phyloP scores from a whole-genome alignment of 169 alveolate species.

The Plasmodium berghei region DNA sequence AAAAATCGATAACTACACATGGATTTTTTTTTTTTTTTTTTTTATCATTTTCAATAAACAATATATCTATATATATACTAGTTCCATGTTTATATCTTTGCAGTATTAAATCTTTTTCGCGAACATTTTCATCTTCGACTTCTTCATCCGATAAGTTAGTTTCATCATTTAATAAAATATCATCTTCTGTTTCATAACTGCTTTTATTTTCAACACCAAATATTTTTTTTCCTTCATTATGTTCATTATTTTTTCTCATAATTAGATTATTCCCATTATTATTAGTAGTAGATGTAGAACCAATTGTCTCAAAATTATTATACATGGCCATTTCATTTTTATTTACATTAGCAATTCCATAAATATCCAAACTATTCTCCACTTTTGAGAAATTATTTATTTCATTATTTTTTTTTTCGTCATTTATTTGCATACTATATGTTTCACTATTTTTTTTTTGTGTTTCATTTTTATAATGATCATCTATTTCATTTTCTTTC shows the following conservation, averaged over 20 bases:
- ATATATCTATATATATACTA: slow-evolving; percentile 17
- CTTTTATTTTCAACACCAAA: slow-evolving; percentile 33
- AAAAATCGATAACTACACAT: slow-evolving; percentile 80
- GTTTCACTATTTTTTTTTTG: not conserved
- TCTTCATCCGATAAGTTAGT: slow-evolving; percentile 47
- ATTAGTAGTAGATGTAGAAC: not conserved
- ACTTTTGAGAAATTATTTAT: slow-evolving; percentile 19
- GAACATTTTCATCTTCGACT: slow-evolving; percentile 65
- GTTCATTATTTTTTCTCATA: slow-evolving; percentile 23
- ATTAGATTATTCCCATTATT: not conserved
- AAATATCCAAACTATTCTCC: slow-evolving; percentile 21
- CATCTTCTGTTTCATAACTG: slow-evolving; percentile 48
- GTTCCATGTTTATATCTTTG: slow-evolving; percentile 75
- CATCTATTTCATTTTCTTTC: slow-evolving; percentile 19
- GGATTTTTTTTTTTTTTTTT: not conserved
- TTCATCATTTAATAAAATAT: slow-evolving; percentile 51
- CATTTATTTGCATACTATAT: not conserved
- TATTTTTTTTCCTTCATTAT: slow-evolving; percentile 17
- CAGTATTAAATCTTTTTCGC: slow-evolving; percentile 55
- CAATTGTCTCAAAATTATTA: not conserved
- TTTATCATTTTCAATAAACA: not conserved
- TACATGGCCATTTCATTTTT: slow-evolving; percentile 25
- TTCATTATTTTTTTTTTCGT: slow-evolving; percentile 30
- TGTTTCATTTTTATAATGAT: slow-evolving; percentile 30
- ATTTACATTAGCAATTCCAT: slow-evolving; percentile 5